Conservation (phyloP, 2,329 filamentous ascomycete species). For the Metarhizium brunneum region DNA sequence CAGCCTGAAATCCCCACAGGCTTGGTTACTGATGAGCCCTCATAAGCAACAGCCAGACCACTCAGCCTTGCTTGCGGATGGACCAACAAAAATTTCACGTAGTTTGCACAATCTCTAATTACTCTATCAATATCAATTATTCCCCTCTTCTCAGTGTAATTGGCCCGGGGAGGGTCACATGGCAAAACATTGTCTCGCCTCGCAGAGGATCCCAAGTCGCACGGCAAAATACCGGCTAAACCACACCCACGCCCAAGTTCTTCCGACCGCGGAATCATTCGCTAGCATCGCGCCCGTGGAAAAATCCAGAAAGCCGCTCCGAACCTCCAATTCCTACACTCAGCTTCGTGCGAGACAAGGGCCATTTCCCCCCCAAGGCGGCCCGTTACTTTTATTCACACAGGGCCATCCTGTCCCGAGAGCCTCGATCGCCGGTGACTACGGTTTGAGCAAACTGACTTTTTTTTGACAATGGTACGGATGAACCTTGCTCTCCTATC, state of each 20-base stretch:
- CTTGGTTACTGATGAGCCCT: neutral
- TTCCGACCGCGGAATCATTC: constrained; percentile 20
- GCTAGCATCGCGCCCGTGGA: constrained; percentile 14
- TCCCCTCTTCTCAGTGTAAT: neutral
- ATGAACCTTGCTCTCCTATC: constrained; percentile 6
- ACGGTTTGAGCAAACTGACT: neutral
- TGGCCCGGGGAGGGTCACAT: neutral
- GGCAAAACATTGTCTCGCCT: neutral
- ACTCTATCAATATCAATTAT: no score
- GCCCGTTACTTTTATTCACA: neutral
- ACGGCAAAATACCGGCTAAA: constrained; percentile 19
- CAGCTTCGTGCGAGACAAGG: constrained; percentile 15
- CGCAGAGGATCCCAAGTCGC: no score
- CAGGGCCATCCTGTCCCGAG: neutral
- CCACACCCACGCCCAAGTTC: constrained; percentile 5
- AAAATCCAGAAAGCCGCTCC: constrained; percentile 16
- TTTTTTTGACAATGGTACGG: constrained; percentile 18
- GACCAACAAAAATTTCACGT: no score
- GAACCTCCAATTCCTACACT: constrained; percentile 11
- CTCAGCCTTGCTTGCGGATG: neutral
- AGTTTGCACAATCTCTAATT: no score
- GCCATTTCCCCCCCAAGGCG: constrained; percentile 9
- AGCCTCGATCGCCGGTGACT: constrained; percentile 1
- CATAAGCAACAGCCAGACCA: neutral
- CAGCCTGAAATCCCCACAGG: neutral